A percentile compares a stretch with the other conserved stretches of the same genome.
phyloP scores from a whole-genome alignment of 2,329 filamentous ascomycete species.

The Diaporthe aspalathi region DNA sequence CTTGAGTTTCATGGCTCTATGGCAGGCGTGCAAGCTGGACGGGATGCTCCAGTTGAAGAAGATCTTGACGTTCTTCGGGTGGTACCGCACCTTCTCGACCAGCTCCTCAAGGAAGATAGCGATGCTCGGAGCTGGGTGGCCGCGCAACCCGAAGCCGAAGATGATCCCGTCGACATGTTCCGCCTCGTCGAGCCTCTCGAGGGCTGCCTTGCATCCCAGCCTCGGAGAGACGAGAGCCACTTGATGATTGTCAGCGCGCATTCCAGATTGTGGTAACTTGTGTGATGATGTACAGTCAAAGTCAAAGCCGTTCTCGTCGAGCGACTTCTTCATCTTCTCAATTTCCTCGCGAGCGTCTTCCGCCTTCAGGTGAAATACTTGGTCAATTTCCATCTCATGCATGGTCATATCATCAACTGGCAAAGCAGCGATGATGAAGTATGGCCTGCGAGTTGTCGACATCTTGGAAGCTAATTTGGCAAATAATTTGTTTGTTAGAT shows the following conservation, averaged over 20 bases:
- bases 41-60: slow-evolving; percentile 3
- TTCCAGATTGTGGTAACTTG: background rate
- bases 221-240: background rate
- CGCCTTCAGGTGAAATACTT: background rate
- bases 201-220: background rate
- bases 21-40: slow-evolving; percentile 3
- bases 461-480: background rate
- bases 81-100: background rate
- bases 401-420: background rate
- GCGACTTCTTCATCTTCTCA: background rate
- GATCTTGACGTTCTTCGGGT: slow-evolving; percentile 3
- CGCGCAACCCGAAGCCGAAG: background rate
- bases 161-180: slow-evolving; percentile 2
- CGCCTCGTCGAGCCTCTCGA: background rate
- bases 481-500: too few relatives aligned
- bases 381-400: background rate
- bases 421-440: background rate
- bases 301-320: background rate
- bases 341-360: background rate
- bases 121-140: slow-evolving; percentile 4
- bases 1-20: slow-evolving; percentile 1
- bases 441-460: slow-evolving; percentile 1
- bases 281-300: background rate
- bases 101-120: background rate
- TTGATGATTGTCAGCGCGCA: background rate